These are phyloP conservation scores for Tricholoma terreum DNA, from an alignment of 768 basidiomycete species.

Conservation along the genomic window DNA sequence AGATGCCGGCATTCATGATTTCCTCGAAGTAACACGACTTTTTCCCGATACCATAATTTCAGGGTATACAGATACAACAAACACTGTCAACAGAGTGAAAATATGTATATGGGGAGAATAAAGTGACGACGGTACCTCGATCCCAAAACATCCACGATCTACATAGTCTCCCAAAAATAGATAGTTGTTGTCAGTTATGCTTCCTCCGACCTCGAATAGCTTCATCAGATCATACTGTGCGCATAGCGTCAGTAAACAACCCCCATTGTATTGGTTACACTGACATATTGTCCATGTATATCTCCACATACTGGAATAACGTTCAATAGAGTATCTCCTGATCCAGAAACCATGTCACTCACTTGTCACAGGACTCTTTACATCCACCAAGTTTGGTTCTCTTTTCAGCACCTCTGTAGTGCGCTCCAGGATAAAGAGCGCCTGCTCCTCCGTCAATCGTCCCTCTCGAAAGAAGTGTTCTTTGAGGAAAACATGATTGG, in stretches of 20 bases:
- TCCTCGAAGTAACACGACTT: slow-evolving; percentile 81
- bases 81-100: slow-evolving; percentile 50
- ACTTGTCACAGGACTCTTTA: slow-evolving; percentile 91
- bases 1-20: slow-evolving; percentile 98
- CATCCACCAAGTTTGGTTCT: slow-evolving; percentile 84
- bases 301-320: slow-evolving; percentile 82
- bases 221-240: slow-evolving; percentile 96
- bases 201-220: slow-evolving; percentile 92
- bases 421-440: slow-evolving; percentile 73
- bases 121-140: slow-evolving; percentile 38
- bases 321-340: background rate
- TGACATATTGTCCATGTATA: slow-evolving; percentile 96
- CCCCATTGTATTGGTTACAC: slow-evolving; percentile 2
- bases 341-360: slow-evolving; percentile 27
- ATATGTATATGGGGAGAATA: background rate
- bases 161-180: slow-evolving; percentile 97
- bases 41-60: slow-evolving; percentile 86
- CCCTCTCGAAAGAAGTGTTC: slow-evolving; percentile 90
- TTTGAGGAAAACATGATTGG: slow-evolving; percentile 78
- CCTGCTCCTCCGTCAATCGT: slow-evolving; percentile 77
- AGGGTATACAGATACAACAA: slow-evolving; percentile 89
- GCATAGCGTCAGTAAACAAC: background rate
- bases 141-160: slow-evolving; percentile 91
- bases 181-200: slow-evolving; percentile 77
- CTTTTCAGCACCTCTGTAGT: slow-evolving; percentile 61